phyloP scores from a whole-genome alignment of 345 rosid species.

The Linum tenue region DNA sequence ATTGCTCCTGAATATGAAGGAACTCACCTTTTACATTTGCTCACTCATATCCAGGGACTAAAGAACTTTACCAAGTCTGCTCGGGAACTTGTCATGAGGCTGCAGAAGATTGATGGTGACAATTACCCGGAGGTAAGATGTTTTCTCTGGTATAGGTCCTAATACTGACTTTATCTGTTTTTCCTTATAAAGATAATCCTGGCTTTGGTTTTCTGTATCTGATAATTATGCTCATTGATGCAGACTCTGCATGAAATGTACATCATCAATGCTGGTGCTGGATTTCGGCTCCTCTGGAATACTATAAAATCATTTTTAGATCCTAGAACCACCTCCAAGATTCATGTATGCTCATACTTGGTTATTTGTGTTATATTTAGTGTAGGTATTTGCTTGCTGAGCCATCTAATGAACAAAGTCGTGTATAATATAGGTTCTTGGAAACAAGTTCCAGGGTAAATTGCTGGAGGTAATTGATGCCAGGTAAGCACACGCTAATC shows the following conservation, averaged over 20 bases:
- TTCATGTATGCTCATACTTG: slow-evolving; percentile 50
- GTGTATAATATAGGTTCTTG: slow-evolving; percentile 63
- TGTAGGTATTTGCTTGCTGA: slow-evolving; percentile 1
- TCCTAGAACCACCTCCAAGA: slow-evolving; percentile 93
- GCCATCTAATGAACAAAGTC: not conserved
- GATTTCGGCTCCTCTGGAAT: slow-evolving; percentile 84
- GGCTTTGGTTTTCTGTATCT: not conserved
- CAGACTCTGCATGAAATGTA: slow-evolving; percentile 97
- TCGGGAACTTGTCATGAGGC: slow-evolving; percentile 73
- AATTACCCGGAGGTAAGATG: slow-evolving; percentile 85
- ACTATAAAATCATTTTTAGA: slow-evolving; percentile 80
- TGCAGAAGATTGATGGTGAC: slow-evolving; percentile 96
- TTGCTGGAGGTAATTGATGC: slow-evolving; percentile 90
- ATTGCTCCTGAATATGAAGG: not conserved
- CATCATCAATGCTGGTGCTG: slow-evolving; percentile 93
- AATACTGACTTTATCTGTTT: not conserved
- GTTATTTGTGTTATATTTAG: slow-evolving; percentile 3
- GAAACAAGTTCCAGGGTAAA: slow-evolving; percentile 74
- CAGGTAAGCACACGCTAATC: slow-evolving; percentile 29
- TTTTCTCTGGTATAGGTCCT: not conserved
- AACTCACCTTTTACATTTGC: not conserved
- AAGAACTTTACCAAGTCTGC: slow-evolving; percentile 92
- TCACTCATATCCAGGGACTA: slow-evolving; percentile 43
- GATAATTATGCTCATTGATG: slow-evolving; percentile 19
- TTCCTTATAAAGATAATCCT: not conserved